phyloP scores from a whole-genome alignment of 208 protist genomes.

The Crithidia brevicula region DNA sequence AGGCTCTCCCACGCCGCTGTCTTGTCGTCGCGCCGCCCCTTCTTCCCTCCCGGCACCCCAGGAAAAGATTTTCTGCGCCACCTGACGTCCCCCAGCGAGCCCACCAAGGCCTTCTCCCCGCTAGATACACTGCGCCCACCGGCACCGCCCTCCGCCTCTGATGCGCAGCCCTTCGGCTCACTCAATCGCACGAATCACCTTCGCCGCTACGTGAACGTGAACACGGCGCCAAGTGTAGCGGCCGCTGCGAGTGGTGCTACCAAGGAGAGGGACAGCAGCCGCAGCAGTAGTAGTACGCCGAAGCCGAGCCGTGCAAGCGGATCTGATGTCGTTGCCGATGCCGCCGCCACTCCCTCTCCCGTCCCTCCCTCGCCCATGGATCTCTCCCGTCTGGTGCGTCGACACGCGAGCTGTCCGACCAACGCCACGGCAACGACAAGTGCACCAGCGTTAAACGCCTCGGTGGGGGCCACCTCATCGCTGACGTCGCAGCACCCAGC shows the following conservation, averaged over 20 bases:
- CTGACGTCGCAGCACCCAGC: too few relatives aligned
- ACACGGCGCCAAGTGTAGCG: conserved; percentile 7
- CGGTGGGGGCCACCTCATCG: too few relatives aligned
- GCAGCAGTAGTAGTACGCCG: neutral
- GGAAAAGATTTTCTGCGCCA: conserved; percentile 17
- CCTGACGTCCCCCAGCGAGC: neutral
- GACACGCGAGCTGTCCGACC: conserved; percentile 2
- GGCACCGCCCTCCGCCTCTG: conserved; percentile 48
- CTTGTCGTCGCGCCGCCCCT: neutral
- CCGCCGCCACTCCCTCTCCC: neutral
- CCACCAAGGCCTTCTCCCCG: conserved; percentile 34
- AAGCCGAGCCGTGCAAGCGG: neutral
- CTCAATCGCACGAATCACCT: conserved; percentile 42
- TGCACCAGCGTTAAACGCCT: too few relatives aligned
- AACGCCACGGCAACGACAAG: neutral
- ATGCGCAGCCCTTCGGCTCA: conserved; percentile 65
- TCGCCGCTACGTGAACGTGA: conserved; percentile 47
- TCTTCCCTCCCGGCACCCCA: conserved; percentile 16
- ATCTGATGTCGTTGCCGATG: neutral
- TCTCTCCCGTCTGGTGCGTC: conserved; percentile 12
- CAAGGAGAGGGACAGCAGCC: neutral
- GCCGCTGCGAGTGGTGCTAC: neutral
- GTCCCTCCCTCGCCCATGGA: conserved; percentile 1
- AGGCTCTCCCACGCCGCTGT: neutral
- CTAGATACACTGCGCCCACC: conserved; percentile 44